These are phyloP conservation scores for Tulasnella sp. DNA, from an alignment of 768 basidiomycete genomes.

Conservation along the genomic window DNA sequence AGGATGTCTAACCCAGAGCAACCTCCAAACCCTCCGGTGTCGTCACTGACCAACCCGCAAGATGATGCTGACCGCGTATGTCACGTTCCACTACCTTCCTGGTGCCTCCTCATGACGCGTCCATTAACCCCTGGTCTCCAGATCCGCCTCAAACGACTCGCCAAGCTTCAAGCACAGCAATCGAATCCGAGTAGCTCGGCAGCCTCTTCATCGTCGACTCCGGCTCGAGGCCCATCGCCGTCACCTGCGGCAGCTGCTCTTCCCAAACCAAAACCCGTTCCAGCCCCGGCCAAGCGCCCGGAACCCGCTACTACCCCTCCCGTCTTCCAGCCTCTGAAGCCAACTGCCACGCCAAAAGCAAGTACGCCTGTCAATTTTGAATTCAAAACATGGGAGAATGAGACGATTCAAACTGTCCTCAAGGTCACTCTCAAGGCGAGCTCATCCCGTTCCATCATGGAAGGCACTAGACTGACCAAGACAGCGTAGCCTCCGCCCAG, in stretches of 20 bases:
- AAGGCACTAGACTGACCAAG: background rate
- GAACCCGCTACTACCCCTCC: slow-evolving; percentile 37
- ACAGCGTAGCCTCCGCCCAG: background rate
- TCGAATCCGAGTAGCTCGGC: slow-evolving; percentile 43
- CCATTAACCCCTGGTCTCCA: slow-evolving; percentile 37
- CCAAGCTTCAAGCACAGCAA: slow-evolving; percentile 61
- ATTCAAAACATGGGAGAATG: slow-evolving; percentile 67
- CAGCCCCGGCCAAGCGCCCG: slow-evolving; percentile 43
- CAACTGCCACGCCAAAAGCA: slow-evolving; percentile 25
- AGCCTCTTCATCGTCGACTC: slow-evolving; percentile 31
- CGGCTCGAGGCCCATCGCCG: slow-evolving; percentile 29
- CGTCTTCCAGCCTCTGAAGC: slow-evolving; percentile 33
- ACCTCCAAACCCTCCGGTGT: slow-evolving; percentile 19
- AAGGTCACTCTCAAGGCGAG: slow-evolving; percentile 76
- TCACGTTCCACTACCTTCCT: background rate
- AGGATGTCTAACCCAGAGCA: slow-evolving; percentile 13
- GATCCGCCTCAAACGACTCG: slow-evolving; percentile 91
- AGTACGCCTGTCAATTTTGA: slow-evolving; percentile 47
- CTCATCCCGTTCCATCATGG: slow-evolving; percentile 30
- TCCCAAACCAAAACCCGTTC: slow-evolving; percentile 35
- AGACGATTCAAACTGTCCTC: slow-evolving; percentile 62
- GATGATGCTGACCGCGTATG: slow-evolving; percentile 30
- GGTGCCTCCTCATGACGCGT: background rate
- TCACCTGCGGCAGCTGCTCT: slow-evolving; percentile 39
- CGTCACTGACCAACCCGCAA: slow-evolving; percentile 27